Evolutionary conservation across 257 asterid genomes (phyloP).

Genomic region (Prunella vulgaris): DNA sequence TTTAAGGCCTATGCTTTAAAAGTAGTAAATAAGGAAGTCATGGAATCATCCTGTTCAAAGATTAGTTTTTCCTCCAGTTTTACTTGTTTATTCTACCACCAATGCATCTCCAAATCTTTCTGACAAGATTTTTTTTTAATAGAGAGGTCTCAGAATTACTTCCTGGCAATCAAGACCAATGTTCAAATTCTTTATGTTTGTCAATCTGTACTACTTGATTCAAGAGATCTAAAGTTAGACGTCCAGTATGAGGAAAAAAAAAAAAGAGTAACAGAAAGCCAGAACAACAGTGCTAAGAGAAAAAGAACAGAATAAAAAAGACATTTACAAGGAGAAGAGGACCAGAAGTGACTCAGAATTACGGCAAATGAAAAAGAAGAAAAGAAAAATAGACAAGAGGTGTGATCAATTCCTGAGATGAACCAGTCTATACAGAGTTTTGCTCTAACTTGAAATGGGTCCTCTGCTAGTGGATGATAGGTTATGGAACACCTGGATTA

Average conservation of each 20-base stretch:
- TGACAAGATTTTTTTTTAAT: background rate
- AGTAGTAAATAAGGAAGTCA: background rate
- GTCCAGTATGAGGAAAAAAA: background rate
- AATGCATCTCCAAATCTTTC: background rate
- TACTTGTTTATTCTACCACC: background rate
- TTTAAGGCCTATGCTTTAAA: background rate
- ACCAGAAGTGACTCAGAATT: background rate
- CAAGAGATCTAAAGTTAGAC: background rate
- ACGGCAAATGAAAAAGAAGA: background rate
- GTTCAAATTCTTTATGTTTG: background rate
- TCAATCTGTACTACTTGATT: background rate
- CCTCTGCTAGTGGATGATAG: too few species aligned
- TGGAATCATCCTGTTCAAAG: background rate
- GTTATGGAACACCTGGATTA: too few species aligned
- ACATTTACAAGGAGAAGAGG: background rate
- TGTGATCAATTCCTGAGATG: too few species aligned
- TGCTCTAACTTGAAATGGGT: too few species aligned
- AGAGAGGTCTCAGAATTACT: background rate
- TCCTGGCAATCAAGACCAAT: background rate
- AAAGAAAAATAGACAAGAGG: background rate
- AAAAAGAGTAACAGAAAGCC: background rate
- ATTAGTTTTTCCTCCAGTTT: background rate
- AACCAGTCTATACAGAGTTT: too few species aligned
- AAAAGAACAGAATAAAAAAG: background rate
- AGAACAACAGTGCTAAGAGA: background rate